A percentile compares a stretch with the other conserved stretches of the same genome.
phyloP scores from a whole-genome alignment of 2,329 filamentous ascomycete genomes.

The Fusarium sacchari region DNA sequence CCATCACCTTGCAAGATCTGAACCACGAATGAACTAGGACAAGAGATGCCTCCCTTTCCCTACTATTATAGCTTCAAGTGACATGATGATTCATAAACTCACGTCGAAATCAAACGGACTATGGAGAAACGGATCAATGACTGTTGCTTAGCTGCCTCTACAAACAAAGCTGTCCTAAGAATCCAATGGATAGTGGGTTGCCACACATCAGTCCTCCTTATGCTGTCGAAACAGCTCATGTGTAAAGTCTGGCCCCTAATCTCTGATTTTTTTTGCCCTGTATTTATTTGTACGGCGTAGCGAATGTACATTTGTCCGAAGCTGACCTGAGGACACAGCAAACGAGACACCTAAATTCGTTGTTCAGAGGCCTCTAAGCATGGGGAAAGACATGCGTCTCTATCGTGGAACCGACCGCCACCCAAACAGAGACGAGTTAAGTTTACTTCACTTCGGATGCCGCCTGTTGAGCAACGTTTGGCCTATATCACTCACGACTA shows the following conservation, averaged over 20 bases:
- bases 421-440: background rate
- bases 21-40: background rate
- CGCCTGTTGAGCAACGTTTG: background rate
- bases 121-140: no score
- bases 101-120: no score
- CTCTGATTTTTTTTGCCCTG: background rate
- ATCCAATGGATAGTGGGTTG: no score
- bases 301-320: background rate
- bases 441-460: background rate
- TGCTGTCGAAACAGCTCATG: background rate
- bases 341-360: background rate
- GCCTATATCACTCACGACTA: background rate
- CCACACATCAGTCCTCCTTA: background rate
- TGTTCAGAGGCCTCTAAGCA: background rate
- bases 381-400: background rate
- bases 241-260: background rate
- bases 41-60: background rate
- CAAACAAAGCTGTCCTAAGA: no score
- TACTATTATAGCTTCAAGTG: no score
- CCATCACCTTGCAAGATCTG: background rate
- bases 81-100: no score
- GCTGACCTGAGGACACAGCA: background rate
- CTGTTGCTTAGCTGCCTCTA: no score
- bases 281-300: no score
- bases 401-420: background rate